Percentiles rank a stretch among this genome's conserved stretches.
Conservation (phyloP, 129 eudicot species). For the Flaveria ramosissima region DNA sequence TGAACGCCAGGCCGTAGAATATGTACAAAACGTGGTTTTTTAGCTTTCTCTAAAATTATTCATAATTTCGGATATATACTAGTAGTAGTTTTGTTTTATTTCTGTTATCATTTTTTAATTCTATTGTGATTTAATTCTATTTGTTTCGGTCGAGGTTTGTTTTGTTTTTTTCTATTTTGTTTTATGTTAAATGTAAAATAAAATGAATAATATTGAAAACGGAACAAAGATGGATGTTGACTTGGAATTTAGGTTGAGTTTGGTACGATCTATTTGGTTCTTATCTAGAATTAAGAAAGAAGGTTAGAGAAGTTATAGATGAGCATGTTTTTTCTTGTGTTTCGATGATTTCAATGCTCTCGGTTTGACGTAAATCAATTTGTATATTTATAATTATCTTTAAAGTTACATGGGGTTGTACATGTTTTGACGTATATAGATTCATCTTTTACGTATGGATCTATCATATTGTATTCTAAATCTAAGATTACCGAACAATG, state of each 20-base stretch:
- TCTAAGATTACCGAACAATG: too few relatives aligned
- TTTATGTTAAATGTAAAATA: constrained; percentile 19
- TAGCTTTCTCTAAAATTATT: not conserved
- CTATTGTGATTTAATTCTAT: not conserved
- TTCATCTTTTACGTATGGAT: too few relatives aligned
- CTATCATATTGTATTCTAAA: too few relatives aligned
- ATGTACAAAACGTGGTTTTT: not conserved
- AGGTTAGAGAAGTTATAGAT: not conserved
- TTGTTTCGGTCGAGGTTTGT: constrained; percentile 28
- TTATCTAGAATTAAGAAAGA: constrained; percentile 22
- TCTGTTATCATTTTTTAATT: not conserved
- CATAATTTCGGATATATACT: not conserved
- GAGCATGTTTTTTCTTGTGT: constrained; percentile 21
- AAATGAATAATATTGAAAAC: constrained; percentile 18
- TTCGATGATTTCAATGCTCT: constrained; percentile 28
- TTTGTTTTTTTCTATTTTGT: not conserved
- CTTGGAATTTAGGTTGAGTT: constrained; percentile 33
- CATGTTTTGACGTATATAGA: too few relatives aligned
- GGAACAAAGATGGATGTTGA: not conserved
- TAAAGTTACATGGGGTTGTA: too few relatives aligned
- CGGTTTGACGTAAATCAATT: constrained; percentile 5
- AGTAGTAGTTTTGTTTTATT: not conserved
- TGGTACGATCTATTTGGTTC: constrained; percentile 33
- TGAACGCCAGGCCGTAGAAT: not conserved
- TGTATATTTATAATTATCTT: not conserved